Conservation (phyloP, 495 filamentous ascomycete genomes). For the Aspergillus olivimuriae region DNA sequence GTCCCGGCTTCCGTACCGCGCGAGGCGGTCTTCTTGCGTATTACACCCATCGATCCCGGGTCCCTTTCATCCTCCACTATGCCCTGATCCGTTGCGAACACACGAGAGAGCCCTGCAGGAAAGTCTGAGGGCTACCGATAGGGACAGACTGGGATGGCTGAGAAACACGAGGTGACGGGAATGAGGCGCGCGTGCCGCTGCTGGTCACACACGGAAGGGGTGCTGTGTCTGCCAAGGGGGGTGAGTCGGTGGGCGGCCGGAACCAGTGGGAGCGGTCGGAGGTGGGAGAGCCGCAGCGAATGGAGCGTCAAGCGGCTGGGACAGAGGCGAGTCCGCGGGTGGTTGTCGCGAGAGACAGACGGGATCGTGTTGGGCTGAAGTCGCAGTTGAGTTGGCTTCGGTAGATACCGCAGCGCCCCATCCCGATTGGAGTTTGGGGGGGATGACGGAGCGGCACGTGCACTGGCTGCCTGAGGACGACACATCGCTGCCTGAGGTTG, state of each 20-base stretch:
- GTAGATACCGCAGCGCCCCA: constrained; percentile 6
- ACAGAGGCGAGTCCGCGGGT: not conserved
- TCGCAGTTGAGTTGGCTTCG: constrained; percentile 6
- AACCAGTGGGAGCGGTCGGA: not conserved
- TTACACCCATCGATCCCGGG: constrained; percentile 72
- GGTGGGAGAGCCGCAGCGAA: not conserved
- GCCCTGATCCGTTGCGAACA: constrained; percentile 30
- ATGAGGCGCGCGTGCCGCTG: not conserved
- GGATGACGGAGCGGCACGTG: constrained; percentile 1
- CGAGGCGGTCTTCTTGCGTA: constrained; percentile 89
- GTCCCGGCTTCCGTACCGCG: constrained; percentile 87
- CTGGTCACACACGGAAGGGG: not conserved
- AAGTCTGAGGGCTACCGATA: constrained; percentile 23
- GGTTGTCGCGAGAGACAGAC: not conserved
- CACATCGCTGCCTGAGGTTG: too few species aligned
- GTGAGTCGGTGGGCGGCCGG: constrained; percentile 3
- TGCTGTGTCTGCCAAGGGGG: constrained; percentile 1
- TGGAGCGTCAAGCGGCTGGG: not conserved
- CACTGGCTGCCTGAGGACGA: not conserved
- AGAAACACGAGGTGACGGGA: constrained; percentile 8
- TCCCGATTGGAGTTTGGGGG: not conserved
- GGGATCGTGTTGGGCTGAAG: constrained; percentile 3
- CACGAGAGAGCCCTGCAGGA: constrained; percentile 25
- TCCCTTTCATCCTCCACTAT: constrained; percentile 38
- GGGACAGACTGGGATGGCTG: constrained; percentile 3